These are phyloP conservation scores for Cercophora samala DNA, from an alignment of 495 filamentous ascomycete species.

Conservation along the genomic window DNA sequence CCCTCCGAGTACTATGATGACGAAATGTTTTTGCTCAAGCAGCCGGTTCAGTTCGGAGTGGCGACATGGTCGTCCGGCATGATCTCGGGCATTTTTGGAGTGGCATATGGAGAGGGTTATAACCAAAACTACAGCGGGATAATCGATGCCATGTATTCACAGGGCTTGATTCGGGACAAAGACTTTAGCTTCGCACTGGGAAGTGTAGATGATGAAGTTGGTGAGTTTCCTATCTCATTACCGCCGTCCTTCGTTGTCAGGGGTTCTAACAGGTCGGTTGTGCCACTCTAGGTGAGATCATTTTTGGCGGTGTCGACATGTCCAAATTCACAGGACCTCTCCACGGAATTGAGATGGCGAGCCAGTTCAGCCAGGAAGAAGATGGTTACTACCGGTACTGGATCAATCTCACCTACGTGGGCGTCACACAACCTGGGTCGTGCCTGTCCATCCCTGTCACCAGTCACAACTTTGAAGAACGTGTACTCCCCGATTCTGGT, in stretches of 20 bases:
- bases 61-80: conserved; percentile 20
- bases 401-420: conserved; percentile 46
- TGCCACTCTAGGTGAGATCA: conserved; percentile 58
- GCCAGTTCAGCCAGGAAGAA: conserved; percentile 2
- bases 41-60: conserved; percentile 29
- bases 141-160: conserved; percentile 55
- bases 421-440: conserved; percentile 43
- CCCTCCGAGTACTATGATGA: not conserved
- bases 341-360: conserved; percentile 34
- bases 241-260: not conserved
- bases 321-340: conserved; percentile 73
- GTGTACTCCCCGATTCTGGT: conserved; percentile 78
- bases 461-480: conserved; percentile 36
- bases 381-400: conserved; percentile 35
- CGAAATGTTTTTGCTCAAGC: conserved; percentile 6
- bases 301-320: conserved; percentile 85
- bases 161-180: conserved; percentile 65
- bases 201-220: conserved; percentile 23
- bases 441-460: conserved; percentile 41
- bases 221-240: conserved; percentile 3
- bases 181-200: conserved; percentile 66
- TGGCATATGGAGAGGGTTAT: conserved; percentile 53
- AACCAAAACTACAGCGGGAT: conserved; percentile 76
- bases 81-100: conserved; percentile 61
- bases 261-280: not conserved